Base-by-base conservation (phyloP, 768 basidiomycete species). In the Xanthoconium purpureum region DNA sequence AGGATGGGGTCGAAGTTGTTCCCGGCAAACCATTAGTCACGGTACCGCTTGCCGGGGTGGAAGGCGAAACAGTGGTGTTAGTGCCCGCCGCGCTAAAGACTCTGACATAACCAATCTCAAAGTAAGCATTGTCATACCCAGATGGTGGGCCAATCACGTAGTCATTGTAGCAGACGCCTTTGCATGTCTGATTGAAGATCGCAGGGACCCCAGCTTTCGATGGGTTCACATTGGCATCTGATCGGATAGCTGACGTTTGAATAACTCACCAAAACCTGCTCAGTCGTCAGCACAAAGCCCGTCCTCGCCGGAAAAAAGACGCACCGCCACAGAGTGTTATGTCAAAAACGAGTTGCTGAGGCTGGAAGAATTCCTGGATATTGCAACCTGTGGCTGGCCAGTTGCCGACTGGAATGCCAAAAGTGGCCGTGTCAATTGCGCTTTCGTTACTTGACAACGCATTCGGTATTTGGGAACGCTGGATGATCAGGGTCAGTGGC, bases 391-490 rank as follows among this genome's bases (percentile, higher is more conserved):
- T 74, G 3, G 79, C 70, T 6, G 84, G 81, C 80, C 84, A 91
- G 62, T 87, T 86, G 1, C 80, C 88, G 3, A 82, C 77, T 0
- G 90, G 89, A n/a, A 73, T 77, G 13, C 90, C 89, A 3, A 89
- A 74, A 6, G 76, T 75, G 9, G 79, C 68, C 3, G 82, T 85
- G 68, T 85, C 75, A 60, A 84, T 68, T 47, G 80, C 70, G 67
- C 78, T 77, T 48, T 77, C 69, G 64, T 82, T 78, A 29, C 72
- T 74, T 12, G 80, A 77, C 32, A 87, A 62, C 29, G 74, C 66
- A 36, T 64, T 66, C 12, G 85, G 81, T 54, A 88, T 75, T 50
- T 75, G 70, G 17, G 76, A 66, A 43, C 69, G 68, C 69, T 71
- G 38, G 24, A 38, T 18, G 32, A 55, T 47, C 40, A 48, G 30